Conservation (phyloP, 2,329 filamentous ascomycete genomes). For the Ophiostoma himal-ulmi region DNA sequence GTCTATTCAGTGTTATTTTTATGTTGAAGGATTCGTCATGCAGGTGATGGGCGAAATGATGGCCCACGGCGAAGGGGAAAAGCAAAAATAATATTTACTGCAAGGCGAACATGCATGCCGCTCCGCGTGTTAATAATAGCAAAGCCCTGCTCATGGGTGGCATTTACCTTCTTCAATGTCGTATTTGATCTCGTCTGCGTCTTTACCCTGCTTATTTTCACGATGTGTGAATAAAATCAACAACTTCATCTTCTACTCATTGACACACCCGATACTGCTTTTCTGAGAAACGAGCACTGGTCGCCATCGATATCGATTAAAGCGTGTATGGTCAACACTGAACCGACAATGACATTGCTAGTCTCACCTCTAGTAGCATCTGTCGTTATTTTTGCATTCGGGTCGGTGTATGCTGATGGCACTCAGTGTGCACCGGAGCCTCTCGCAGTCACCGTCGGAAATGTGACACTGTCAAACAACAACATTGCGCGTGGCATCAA, state of each 20-base stretch:
- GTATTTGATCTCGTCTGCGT: too few species aligned
- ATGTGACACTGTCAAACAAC: conserved; percentile 18
- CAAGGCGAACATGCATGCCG: too few species aligned
- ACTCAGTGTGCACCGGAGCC: conserved; percentile 6
- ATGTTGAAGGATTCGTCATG: too few species aligned
- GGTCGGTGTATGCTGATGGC: background rate
- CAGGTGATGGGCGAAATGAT: background rate
- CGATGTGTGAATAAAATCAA: too few species aligned
- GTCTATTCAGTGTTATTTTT: background rate
- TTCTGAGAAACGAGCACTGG: background rate
- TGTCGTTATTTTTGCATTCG: background rate
- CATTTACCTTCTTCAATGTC: too few species aligned
- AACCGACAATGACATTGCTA: background rate
- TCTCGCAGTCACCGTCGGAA: conserved; percentile 15
- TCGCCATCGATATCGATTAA: background rate
- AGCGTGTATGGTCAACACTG: background rate
- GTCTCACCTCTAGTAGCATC: background rate
- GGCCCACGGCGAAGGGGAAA: too few species aligned
- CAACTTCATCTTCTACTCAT: background rate
- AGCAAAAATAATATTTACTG: too few species aligned
- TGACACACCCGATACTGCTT: background rate
- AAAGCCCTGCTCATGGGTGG: too few species aligned
- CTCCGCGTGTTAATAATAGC: too few species aligned
- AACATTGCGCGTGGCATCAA: conserved; percentile 12
- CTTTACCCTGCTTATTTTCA: too few species aligned